Conservation (phyloP, 2,329 filamentous ascomycete species). For the Penicillium hesseltinei region DNA sequence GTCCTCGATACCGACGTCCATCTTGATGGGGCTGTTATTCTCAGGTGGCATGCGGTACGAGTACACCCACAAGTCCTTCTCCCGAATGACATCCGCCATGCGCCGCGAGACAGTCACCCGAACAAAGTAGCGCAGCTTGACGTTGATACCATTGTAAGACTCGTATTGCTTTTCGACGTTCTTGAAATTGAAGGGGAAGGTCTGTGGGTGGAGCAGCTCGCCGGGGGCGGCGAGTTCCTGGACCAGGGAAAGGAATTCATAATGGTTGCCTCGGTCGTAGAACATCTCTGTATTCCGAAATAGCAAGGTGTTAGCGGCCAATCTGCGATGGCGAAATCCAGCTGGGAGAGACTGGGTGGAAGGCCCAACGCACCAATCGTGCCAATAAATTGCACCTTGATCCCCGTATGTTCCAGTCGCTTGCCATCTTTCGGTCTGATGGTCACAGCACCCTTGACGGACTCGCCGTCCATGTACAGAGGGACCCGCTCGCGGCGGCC, state of each 20-base stretch:
- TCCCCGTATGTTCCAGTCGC: conserved; percentile 93
- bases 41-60: conserved; percentile 96
- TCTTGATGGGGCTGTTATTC: conserved; percentile 98
- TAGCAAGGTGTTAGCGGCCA: background rate
- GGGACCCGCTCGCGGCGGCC: conserved; percentile 95
- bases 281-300: conserved; percentile 76
- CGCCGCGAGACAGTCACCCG: conserved; percentile 92
- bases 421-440: conserved; percentile 97
- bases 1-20: conserved; percentile 99
- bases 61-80: conserved; percentile 99
- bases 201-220: conserved; percentile 97
- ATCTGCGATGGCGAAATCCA: background rate
- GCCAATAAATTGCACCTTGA: conserved; percentile 99
- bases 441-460: conserved; percentile 93
- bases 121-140: conserved; percentile 97
- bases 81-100: conserved; percentile 96
- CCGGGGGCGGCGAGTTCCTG: conserved; percentile 96
- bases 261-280: conserved; percentile 98
- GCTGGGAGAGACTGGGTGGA: background rate
- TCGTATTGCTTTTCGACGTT: conserved; percentile 99
- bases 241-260: conserved; percentile 95
- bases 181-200: conserved; percentile 99
- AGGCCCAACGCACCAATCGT: conserved; percentile 66
- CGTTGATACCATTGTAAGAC: conserved; percentile 99
- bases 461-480: conserved; percentile 96